Evolutionary conservation across 352 stramenopile species (phyloP).

Genomic region (Phytophthora sansomeana): DNA sequence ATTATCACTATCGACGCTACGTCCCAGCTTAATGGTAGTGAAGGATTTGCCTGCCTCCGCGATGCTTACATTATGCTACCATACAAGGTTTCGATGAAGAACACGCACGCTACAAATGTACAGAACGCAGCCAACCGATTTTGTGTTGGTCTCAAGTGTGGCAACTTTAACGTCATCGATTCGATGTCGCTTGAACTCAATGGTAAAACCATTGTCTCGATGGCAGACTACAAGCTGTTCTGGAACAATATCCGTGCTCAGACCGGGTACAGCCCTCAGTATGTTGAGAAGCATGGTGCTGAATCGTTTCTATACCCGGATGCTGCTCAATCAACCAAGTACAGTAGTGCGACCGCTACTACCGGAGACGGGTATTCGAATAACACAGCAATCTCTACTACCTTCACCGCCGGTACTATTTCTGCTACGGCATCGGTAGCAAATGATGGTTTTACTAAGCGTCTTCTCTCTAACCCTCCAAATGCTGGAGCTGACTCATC

Average conservation of each 20-base stretch:
- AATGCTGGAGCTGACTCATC: slow-evolving; percentile 2
- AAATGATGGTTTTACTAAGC: not conserved
- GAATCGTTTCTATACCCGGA: not conserved
- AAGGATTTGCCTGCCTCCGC: slow-evolving; percentile 11
- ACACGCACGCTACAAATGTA: not conserved
- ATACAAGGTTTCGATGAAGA: slow-evolving; percentile 22
- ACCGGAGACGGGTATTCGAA: not conserved
- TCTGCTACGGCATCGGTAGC: not conserved
- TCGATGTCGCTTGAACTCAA: slow-evolving; percentile 8
- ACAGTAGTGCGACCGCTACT: not conserved
- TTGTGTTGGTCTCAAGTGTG: slow-evolving; percentile 3
- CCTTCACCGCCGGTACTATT: not conserved
- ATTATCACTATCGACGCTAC: slow-evolving; percentile 24
- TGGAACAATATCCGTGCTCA: slow-evolving; percentile 12
- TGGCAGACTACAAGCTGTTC: slow-evolving; percentile 16
- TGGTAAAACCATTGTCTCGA: slow-evolving; percentile 6
- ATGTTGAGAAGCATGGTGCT: not conserved
- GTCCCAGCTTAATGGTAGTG: slow-evolving; percentile 5
- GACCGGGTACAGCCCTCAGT: not conserved
- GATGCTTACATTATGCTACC: slow-evolving; percentile 28
- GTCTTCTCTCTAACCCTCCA: not conserved
- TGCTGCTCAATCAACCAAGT: not conserved
- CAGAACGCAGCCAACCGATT: slow-evolving; percentile 1
- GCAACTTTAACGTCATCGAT: slow-evolving; percentile 6
- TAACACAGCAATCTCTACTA: not conserved